phyloP scores from a whole-genome alignment of 768 basidiomycete species.

The Russula brevipes region DNA sequence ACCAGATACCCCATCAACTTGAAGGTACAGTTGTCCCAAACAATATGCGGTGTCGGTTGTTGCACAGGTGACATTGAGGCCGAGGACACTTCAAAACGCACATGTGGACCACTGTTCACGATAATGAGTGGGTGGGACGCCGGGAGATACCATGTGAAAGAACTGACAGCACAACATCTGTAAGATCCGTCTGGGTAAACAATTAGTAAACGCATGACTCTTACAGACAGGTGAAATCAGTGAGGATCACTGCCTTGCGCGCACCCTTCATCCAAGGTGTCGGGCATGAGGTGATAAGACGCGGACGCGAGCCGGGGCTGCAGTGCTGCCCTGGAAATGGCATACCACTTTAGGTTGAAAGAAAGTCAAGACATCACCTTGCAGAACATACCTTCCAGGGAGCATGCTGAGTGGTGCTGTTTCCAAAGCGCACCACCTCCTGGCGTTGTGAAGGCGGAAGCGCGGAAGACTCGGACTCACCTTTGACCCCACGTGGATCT shows the following conservation, averaged over 20 bases:
- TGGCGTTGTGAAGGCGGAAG: neutral
- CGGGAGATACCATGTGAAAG: neutral
- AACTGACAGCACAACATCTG: neutral
- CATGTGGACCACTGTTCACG: neutral
- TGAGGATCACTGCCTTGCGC: neutral
- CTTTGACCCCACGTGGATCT: neutral
- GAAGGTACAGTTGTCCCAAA: too few relatives aligned
- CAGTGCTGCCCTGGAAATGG: too few relatives aligned
- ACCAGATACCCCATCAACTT: too few relatives aligned
- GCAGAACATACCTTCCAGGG: too few relatives aligned
- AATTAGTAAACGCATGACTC: neutral
- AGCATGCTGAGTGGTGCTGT: too few relatives aligned
- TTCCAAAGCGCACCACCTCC: neutral
- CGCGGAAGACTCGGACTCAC: neutral
- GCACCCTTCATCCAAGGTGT: neutral
- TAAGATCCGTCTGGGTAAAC: neutral
- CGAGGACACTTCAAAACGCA: too few relatives aligned
- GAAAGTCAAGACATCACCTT: too few relatives aligned
- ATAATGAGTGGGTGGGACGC: neutral
- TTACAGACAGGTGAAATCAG: neutral
- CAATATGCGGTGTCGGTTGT: too few relatives aligned
- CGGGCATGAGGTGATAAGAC: neutral
- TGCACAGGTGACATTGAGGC: too few relatives aligned
- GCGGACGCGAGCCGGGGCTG: neutral
- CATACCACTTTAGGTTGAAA: too few relatives aligned